phyloP scores from a whole-genome alignment of 2,329 filamentous ascomycete genomes.

The Aspergillus brasiliensis region DNA sequence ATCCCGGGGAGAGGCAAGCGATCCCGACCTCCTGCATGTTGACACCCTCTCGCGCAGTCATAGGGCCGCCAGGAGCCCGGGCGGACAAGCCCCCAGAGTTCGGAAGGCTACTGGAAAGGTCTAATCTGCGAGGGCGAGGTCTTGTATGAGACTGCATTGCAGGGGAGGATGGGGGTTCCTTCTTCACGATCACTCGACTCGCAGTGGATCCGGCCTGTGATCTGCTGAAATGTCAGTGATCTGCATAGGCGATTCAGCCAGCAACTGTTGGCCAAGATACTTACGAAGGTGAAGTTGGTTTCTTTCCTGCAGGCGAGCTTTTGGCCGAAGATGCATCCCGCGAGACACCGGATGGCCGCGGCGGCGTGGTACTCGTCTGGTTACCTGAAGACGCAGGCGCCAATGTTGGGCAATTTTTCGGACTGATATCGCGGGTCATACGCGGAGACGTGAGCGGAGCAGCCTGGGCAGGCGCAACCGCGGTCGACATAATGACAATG shows the following conservation, averaged over 20 bases:
- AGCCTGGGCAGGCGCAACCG: constrained; percentile 48
- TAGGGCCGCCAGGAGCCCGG: constrained; percentile 66
- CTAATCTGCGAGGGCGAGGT: constrained; percentile 49
- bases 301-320: constrained; percentile 39
- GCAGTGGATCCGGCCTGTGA: constrained; percentile 52
- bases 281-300: constrained; percentile 51
- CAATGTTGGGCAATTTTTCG: constrained; percentile 46
- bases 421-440: constrained; percentile 47
- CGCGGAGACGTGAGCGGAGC: constrained; percentile 48
- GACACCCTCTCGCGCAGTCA: constrained; percentile 77
- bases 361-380: constrained; percentile 38
- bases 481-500: constrained; percentile 48
- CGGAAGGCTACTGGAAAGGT: constrained; percentile 47
- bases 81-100: constrained; percentile 57
- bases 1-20: constrained; percentile 91
- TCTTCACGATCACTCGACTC: constrained; percentile 92
- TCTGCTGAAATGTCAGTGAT: constrained; percentile 23
- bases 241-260: not conserved
- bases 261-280: constrained; percentile 24
- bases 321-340: constrained; percentile 38
- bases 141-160: constrained; percentile 66
- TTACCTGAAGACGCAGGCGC: constrained; percentile 38
- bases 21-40: constrained; percentile 91
- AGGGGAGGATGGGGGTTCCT: constrained; percentile 83
- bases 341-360: constrained; percentile 33